Evolutionary conservation across 352 stramenopile genomes (phyloP).

Genomic region (Peronosclerospora sorghi): DNA sequence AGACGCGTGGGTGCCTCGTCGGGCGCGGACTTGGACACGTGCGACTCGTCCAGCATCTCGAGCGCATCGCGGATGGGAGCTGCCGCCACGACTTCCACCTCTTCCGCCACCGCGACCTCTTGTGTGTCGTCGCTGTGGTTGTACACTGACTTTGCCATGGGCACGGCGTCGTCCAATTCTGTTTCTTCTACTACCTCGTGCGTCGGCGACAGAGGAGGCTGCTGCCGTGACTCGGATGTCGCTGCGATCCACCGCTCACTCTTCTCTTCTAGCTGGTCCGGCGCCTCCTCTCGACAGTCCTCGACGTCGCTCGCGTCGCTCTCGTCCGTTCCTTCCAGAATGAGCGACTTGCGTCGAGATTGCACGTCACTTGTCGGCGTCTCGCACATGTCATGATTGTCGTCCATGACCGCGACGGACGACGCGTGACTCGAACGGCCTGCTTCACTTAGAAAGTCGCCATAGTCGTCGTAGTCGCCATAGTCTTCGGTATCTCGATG

Average conservation of each 20-base stretch:
- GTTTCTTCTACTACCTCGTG: no score
- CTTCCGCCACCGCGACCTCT: conserved; percentile 5
- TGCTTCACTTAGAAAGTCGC: conserved; percentile 22
- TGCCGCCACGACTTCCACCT: conserved; percentile 19
- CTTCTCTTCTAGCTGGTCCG: conserved; percentile 1
- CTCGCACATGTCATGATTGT: conserved; percentile 20
- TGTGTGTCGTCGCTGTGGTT: not conserved
- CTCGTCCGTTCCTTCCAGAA: conserved; percentile 24
- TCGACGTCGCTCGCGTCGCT: conserved; percentile 4
- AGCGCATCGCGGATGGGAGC: no score
- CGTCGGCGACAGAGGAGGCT: no score
- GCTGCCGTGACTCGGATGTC: no score
- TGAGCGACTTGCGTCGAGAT: conserved; percentile 15
- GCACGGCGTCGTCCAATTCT: not conserved
- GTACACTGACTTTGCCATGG: conserved; percentile 1
- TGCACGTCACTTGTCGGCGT: conserved; percentile 11
- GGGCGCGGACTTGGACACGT: not conserved
- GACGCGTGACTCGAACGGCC: conserved; percentile 31
- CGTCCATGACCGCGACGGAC: conserved; percentile 46
- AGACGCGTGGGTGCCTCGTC: no score
- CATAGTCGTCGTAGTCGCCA: conserved; percentile 15
- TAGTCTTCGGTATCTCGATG: conserved; percentile 20
- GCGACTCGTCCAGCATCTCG: not conserved
- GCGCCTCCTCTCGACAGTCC: not conserved
- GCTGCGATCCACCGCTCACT: no score